A percentile compares a stretch with the other conserved stretches of the same genome.
Conservation (phyloP, 441 rosid genomes). For the Erodium texanum region DNA sequence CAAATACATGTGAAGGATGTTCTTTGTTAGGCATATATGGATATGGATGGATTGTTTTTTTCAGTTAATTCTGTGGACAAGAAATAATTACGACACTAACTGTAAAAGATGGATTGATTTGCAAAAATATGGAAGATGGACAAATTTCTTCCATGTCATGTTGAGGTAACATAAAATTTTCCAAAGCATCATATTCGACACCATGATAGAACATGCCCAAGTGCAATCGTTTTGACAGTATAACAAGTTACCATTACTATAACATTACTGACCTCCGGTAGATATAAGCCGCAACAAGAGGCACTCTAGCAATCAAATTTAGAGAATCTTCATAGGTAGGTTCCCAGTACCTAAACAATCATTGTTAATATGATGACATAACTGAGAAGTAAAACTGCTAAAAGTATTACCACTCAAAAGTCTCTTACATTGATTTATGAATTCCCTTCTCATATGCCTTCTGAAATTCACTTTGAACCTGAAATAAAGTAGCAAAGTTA, state of each 20-base stretch:
- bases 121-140: neutral
- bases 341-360: constrained; percentile 77
- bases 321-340: constrained; percentile 87
- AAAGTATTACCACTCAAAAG: constrained; percentile 15
- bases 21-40: no score
- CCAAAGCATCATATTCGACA: neutral
- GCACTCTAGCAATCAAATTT: constrained; percentile 81
- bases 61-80: no score
- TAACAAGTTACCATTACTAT: no score
- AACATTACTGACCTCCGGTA: constrained; percentile 60
- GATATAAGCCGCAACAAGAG: constrained; percentile 77
- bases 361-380: constrained; percentile 17
- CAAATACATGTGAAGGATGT: no score
- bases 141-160: neutral
- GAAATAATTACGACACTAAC: neutral
- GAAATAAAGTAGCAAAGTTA: constrained; percentile 16
- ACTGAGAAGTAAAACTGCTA: constrained; percentile 16
- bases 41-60: no score
- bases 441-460: constrained; percentile 88
- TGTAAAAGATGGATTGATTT: neutral
- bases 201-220: no score
- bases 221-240: neutral
- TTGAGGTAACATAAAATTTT: neutral
- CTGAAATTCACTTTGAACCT: constrained; percentile 97
- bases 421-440: constrained; percentile 67